Conservation (phyloP, 352 stramenopile genomes). For the Phytophthora agathidicida region DNA sequence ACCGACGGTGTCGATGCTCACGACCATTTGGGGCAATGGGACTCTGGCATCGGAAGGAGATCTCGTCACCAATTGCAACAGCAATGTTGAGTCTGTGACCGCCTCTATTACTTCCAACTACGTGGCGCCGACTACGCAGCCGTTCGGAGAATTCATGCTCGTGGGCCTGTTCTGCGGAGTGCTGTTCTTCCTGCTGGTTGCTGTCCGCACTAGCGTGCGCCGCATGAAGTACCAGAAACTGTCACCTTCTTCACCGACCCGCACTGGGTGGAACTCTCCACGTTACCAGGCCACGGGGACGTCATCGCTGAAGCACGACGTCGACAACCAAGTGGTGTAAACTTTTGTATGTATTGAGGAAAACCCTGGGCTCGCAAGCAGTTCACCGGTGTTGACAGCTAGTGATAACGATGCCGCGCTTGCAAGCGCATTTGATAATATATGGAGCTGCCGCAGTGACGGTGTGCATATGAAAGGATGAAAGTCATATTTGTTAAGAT, state of each 20-base stretch:
- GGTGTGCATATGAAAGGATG: no score
- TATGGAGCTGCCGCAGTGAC: not conserved
- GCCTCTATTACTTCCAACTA: constrained; percentile 2
- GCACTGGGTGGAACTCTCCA: constrained; percentile 2
- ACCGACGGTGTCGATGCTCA: constrained; percentile 59
- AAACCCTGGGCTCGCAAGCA: not conserved
- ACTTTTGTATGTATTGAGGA: constrained; percentile 20
- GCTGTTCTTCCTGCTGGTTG: constrained; percentile 23
- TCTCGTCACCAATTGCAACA: constrained; percentile 42
- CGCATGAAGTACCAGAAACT: constrained; percentile 30
- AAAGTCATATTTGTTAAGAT: no score
- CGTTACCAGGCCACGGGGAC: constrained; percentile 18
- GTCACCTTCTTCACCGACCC: constrained; percentile 7
- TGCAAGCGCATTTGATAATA: constrained; percentile 1
- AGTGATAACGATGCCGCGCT: not conserved
- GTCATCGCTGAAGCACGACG: constrained; percentile 13
- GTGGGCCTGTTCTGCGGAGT: constrained; percentile 21
- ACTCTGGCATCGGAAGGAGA: constrained; percentile 44
- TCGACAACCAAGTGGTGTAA: constrained; percentile 30
- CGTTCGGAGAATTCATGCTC: constrained; percentile 10
- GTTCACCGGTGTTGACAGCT: not conserved
- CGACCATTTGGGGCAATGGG: constrained; percentile 47
- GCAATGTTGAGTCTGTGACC: not conserved
- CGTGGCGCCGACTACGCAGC: not conserved
- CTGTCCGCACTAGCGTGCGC: constrained; percentile 16